phyloP scores from a whole-genome alignment of 306 rosid genomes.

The Ochetophila trinervis region DNA sequence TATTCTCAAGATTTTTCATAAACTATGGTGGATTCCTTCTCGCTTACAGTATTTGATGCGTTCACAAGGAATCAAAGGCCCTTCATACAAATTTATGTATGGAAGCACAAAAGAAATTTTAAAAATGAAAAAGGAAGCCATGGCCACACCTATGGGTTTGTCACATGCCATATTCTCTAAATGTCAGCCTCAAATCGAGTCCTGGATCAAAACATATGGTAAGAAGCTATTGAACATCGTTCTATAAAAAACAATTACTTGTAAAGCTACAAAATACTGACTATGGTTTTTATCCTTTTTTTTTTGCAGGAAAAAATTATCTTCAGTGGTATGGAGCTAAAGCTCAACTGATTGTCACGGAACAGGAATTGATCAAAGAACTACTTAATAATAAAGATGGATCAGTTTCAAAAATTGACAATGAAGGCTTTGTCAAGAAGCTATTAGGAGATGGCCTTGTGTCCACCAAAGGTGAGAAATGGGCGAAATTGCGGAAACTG shows the following conservation, averaged over 20 bases:
- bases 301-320: conserved; percentile 23
- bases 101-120: conserved; percentile 24
- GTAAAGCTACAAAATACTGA: neutral
- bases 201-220: conserved; percentile 14
- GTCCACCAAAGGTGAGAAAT: conserved; percentile 24
- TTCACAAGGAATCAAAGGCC: conserved; percentile 28
- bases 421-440: neutral
- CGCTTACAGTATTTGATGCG: conserved; percentile 2
- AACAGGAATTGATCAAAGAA: conserved; percentile 30
- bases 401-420: neutral
- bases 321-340: conserved; percentile 29
- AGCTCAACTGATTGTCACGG: conserved; percentile 24
- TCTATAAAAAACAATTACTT: no score
- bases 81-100: conserved; percentile 21
- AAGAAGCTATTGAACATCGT: neutral
- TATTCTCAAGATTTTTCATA: neutral
- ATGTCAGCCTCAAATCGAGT: conserved; percentile 23
- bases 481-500: conserved; percentile 25
- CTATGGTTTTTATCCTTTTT: neutral
- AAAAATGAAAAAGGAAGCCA: conserved; percentile 17
- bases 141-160: conserved; percentile 8
- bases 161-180: conserved; percentile 14
- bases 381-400: conserved; percentile 23
- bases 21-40: conserved; percentile 28
- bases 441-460: conserved; percentile 33